These are phyloP conservation scores for Xylaria cubensis DNA, from an alignment of 495 filamentous ascomycete genomes.

Conservation along the genomic window DNA sequence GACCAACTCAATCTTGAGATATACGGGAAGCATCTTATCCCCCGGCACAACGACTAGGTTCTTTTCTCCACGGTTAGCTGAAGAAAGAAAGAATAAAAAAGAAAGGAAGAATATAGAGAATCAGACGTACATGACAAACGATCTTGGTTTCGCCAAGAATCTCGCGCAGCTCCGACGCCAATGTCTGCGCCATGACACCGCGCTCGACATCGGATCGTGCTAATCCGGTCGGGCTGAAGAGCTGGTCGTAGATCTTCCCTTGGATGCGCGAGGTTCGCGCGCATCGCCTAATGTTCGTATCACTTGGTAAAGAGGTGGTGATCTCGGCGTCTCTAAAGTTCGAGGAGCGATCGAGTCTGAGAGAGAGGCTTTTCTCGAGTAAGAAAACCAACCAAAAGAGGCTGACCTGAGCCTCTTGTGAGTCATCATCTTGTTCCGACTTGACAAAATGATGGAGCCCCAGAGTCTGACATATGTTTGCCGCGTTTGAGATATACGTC, in stretches of 20 bases:
- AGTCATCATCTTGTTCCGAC: background rate
- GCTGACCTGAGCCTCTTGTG: slow-evolving; percentile 17
- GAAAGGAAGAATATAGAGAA: too few relatives aligned
- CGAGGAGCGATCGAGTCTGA: slow-evolving; percentile 35
- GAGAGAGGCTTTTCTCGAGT: slow-evolving; percentile 35
- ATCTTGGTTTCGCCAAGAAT: slow-evolving; percentile 22
- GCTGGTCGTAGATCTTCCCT: slow-evolving; percentile 51
- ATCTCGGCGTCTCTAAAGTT: slow-evolving; percentile 36
- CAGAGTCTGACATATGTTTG: slow-evolving; percentile 32
- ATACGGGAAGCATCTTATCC: slow-evolving; percentile 24
- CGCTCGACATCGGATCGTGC: slow-evolving; percentile 44
- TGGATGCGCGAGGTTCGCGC: slow-evolving; percentile 53
- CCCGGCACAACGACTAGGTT: background rate
- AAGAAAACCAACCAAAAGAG: slow-evolving; percentile 38
- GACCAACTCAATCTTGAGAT: slow-evolving; percentile 34
- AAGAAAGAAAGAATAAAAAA: background rate
- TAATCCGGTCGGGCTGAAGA: slow-evolving; percentile 56
- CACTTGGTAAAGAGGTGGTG: slow-evolving; percentile 34
- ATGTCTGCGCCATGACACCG: background rate
- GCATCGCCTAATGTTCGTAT: slow-evolving; percentile 31
- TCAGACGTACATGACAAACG: background rate
- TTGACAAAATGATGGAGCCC: slow-evolving; percentile 29
- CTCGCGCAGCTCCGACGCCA: slow-evolving; percentile 29
- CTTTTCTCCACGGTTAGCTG: background rate
- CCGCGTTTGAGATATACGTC: slow-evolving; percentile 35